Conservation (phyloP, 2,329 filamentous ascomycete genomes). For the Colletotrichum tanaceti region DNA sequence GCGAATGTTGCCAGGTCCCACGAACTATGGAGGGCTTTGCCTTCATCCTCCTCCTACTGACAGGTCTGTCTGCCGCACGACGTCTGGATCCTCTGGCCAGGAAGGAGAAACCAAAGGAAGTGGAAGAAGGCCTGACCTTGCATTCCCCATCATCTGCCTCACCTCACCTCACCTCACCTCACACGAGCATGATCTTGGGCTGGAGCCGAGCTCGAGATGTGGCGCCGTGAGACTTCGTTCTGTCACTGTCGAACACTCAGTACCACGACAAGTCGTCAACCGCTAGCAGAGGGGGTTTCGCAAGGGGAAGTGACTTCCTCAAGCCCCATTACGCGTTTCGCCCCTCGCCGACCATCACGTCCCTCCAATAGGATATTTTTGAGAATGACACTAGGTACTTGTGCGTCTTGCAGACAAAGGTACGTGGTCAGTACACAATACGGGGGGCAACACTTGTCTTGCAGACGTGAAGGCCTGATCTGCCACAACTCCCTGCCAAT, state of each 20-base stretch:
- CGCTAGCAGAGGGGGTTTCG: constrained; percentile 10
- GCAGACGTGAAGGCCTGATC: too few species aligned
- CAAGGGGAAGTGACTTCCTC: constrained; percentile 11
- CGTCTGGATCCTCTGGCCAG: not conserved
- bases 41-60: too few species aligned
- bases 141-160: constrained; percentile 16
- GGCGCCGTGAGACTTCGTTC: not conserved
- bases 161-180: not conserved
- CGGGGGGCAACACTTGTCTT: too few species aligned
- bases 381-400: constrained; percentile 34
- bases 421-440: too few species aligned
- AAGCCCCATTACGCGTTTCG: constrained; percentile 40
- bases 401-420: too few species aligned
- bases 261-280: not conserved
- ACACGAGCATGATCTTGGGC: constrained; percentile 11
- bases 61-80: too few species aligned
- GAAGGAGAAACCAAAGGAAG: constrained; percentile 5
- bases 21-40: not conserved
- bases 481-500: constrained; percentile 3
- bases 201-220: constrained; percentile 1
- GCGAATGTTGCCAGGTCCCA: constrained; percentile 22
- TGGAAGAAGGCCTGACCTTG: constrained; percentile 13
- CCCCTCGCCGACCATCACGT: constrained; percentile 34
- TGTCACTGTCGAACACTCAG: constrained; percentile 1
- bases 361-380: constrained; percentile 18